These are phyloP conservation scores for Lachnellula occidentalis DNA, from an alignment of 2,329 filamentous ascomycete genomes.

Conservation along the genomic window DNA sequence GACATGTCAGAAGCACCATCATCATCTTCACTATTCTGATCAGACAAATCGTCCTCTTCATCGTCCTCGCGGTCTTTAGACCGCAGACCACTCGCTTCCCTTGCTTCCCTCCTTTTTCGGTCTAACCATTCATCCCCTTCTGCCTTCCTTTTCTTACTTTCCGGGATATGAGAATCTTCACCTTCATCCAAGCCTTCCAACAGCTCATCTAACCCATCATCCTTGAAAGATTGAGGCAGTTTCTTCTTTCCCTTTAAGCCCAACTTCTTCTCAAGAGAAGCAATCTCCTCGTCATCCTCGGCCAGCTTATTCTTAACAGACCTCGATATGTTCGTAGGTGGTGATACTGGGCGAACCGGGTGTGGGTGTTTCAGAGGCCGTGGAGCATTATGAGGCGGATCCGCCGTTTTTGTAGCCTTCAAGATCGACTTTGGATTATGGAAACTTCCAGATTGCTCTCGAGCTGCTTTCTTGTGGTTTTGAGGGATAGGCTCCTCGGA, in stretches of 20 bases:
- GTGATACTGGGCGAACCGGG: slow-evolving; percentile 10
- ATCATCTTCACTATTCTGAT: slow-evolving; percentile 26
- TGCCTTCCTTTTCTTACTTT: slow-evolving; percentile 51
- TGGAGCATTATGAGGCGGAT: slow-evolving; percentile 3
- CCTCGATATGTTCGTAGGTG: slow-evolving; percentile 20
- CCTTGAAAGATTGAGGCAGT: slow-evolving; percentile 65
- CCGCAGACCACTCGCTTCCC: slow-evolving; percentile 7
- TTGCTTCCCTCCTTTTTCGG: slow-evolving; percentile 47
- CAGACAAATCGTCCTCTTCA: slow-evolving; percentile 17
- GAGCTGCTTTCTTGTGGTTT: slow-evolving; percentile 1
- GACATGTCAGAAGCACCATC: slow-evolving; percentile 28
- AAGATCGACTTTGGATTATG: slow-evolving; percentile 27
- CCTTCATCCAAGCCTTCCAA: slow-evolving; percentile 60
- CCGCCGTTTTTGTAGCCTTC: slow-evolving; percentile 23
- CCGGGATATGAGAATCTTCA: slow-evolving; percentile 39
- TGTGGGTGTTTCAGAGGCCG: too few relatives aligned
- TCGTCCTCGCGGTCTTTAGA: slow-evolving; percentile 2
- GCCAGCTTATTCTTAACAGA: slow-evolving; percentile 59
- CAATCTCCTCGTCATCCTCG: slow-evolving; percentile 84
- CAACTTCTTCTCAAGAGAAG: slow-evolving; percentile 78
- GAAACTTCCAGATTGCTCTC: slow-evolving; percentile 1
- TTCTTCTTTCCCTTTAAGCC: slow-evolving; percentile 73
- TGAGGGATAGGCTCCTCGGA: neutral
- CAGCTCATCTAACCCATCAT: slow-evolving; percentile 78
- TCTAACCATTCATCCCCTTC: slow-evolving; percentile 57